phyloP scores from a whole-genome alignment of 2,329 filamentous ascomycete species.

The Metarhizium robertsii region DNA sequence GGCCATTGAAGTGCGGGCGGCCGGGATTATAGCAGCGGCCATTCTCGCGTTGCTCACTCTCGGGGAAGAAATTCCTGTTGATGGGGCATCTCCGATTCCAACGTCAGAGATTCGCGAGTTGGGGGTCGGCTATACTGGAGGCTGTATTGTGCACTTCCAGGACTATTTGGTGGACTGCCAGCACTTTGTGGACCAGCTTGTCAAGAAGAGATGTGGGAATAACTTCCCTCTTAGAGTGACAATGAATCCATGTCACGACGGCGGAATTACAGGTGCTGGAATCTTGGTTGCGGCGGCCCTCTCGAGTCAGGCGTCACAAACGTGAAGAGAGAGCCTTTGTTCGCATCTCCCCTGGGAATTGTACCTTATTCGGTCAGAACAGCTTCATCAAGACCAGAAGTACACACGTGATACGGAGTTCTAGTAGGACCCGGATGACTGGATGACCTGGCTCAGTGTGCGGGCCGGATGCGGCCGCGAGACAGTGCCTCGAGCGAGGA shows the following conservation, averaged over 20 bases:
- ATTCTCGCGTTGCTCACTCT: slow-evolving; percentile 60
- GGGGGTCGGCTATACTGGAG: slow-evolving; percentile 70
- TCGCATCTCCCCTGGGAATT: no score
- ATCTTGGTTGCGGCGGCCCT: slow-evolving; percentile 42
- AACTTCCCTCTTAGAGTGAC: slow-evolving; percentile 32
- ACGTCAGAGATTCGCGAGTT: slow-evolving; percentile 38
- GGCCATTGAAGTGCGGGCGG: slow-evolving; percentile 62
- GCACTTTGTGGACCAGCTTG: slow-evolving; percentile 50
- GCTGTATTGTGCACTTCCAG: slow-evolving; percentile 72
- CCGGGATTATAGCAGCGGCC: slow-evolving; percentile 64
- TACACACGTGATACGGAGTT: neutral
- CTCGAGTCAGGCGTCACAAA: slow-evolving; percentile 16
- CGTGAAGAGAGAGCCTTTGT: neutral
- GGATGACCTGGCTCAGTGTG: no score
- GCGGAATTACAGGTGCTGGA: slow-evolving; percentile 52
- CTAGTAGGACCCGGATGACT: neutral
- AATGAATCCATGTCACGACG: slow-evolving; percentile 49
- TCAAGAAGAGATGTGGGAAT: slow-evolving; percentile 22
- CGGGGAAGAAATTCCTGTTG: slow-evolving; percentile 53
- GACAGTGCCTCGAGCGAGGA: no score
- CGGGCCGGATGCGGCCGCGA: no score
- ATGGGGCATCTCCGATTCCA: slow-evolving; percentile 9
- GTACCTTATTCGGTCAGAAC: neutral
- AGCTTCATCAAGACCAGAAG: neutral
- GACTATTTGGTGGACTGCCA: slow-evolving; percentile 64